A percentile compares a stretch with the other conserved stretches of the same genome.
Evolutionary conservation across 352 stramenopile species (phyloP).

Genomic region (Phytophthora aleatoria): DNA sequence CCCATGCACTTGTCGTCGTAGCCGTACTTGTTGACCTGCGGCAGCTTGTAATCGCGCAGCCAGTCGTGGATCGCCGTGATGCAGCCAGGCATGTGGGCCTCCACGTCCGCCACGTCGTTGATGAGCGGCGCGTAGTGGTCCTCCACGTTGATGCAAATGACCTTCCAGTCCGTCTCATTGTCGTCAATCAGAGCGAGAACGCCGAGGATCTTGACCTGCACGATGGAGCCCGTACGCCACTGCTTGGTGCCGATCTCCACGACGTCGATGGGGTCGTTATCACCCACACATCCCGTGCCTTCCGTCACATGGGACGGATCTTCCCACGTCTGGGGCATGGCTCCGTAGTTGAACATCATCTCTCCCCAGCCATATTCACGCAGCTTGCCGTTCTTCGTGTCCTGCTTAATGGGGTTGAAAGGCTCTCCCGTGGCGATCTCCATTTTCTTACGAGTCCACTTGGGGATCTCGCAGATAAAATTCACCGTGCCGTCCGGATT

Average conservation of each 20-base stretch:
- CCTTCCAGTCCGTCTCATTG: conserved; percentile 99
- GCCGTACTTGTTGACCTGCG: conserved; percentile 99
- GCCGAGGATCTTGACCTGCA: conserved; percentile 98
- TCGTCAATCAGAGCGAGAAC: conserved; percentile 99
- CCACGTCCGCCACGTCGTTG: conserved; percentile 98
- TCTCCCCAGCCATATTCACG: conserved; percentile 96
- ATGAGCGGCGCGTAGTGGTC: conserved; percentile 97
- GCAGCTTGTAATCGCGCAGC: conserved; percentile 99
- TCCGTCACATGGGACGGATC: conserved; percentile 92
- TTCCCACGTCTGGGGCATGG: conserved; percentile 99
- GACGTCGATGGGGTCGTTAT: conserved; percentile 99
- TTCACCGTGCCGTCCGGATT: conserved; percentile 89
- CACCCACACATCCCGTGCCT: conserved; percentile 85
- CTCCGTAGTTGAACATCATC: conserved; percentile 99
- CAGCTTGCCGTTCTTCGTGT: conserved; percentile 98
- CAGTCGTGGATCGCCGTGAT: conserved; percentile 95
- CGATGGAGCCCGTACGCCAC: conserved; percentile 93
- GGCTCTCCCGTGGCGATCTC: conserved; percentile 96
- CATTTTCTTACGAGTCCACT: conserved; percentile 99
- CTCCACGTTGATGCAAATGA: conserved; percentile 96
- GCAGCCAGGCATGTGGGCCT: conserved; percentile 93
- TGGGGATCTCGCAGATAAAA: conserved; percentile 98
- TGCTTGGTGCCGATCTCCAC: conserved; percentile 97
- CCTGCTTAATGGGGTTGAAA: conserved; percentile 99
- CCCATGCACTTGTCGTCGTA: conserved; percentile 97